Percentiles rank a stretch among this genome's conserved stretches.
phyloP scores from a whole-genome alignment of 164 flowering plant species.

The Stephania japonica region DNA sequence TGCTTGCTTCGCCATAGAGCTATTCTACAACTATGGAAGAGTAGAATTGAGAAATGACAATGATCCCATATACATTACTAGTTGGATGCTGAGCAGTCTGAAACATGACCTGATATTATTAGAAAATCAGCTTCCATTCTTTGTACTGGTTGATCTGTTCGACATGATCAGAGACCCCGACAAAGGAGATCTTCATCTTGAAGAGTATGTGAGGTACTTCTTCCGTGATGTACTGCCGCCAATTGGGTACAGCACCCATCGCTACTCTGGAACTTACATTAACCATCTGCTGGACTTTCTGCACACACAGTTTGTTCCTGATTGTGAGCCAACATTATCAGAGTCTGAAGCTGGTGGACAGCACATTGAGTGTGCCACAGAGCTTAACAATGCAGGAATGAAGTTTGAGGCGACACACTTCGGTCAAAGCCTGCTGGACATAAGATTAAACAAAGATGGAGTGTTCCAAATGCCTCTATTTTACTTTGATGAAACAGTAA shows the following conservation, averaged over 20 bases:
- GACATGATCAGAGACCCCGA: neutral
- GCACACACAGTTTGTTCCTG: neutral
- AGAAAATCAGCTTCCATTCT: slow-evolving; percentile 12
- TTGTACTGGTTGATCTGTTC: neutral
- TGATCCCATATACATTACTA: slow-evolving; percentile 2
- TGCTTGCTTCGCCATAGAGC: slow-evolving; percentile 7
- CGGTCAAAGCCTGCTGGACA: slow-evolving; percentile 4
- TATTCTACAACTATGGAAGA: slow-evolving; percentile 8
- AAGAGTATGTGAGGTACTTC: slow-evolving; percentile 2
- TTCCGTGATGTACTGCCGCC: slow-evolving; percentile 3
- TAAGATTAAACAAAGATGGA: neutral
- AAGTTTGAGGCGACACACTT: slow-evolving; percentile 2
- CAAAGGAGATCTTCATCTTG: neutral
- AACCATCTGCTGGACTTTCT: slow-evolving; percentile 10
- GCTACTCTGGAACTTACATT: neutral
- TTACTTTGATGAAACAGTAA: neutral
- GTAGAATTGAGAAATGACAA: neutral
- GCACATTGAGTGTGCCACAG: slow-evolving; percentile 1
- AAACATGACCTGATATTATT: slow-evolving; percentile 1
- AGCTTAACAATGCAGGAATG: slow-evolving; percentile 9
- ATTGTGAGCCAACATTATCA: no score
- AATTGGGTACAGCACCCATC: no score
- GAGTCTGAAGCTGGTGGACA: neutral
- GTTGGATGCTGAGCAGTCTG: slow-evolving; percentile 7
- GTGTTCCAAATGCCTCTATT: slow-evolving; percentile 7